Evolutionary conservation across 306 rosid species (phyloP).

Genomic region (Mimosa pudica): DNA sequence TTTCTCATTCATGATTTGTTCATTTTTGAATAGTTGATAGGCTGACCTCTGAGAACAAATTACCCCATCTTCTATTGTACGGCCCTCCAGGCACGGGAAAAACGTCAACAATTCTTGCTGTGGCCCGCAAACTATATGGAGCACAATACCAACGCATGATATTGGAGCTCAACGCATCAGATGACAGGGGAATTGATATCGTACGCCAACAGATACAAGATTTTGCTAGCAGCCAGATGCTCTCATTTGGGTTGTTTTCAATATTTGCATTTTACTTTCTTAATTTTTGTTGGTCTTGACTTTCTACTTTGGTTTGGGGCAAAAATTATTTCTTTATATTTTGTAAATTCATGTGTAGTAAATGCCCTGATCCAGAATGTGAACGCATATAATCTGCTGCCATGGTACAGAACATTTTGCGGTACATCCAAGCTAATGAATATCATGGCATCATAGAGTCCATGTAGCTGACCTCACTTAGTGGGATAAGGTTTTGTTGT

Average conservation of each 20-base stretch:
- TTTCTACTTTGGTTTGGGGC: background rate
- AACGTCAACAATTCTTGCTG: slow-evolving; percentile 91
- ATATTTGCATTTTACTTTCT: background rate
- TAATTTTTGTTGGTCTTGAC: background rate
- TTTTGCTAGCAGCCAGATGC: slow-evolving; percentile 94
- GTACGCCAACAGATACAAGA: slow-evolving; percentile 92
- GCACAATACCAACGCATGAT: slow-evolving; percentile 71
- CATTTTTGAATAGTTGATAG: slow-evolving; percentile 65
- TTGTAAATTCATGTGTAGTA: background rate
- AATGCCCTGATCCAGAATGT: background rate
- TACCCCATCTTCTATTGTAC: slow-evolving; percentile 89
- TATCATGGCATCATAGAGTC: background rate
- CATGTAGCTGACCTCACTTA: too few species aligned
- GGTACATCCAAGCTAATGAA: background rate
- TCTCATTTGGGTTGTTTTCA: slow-evolving; percentile 79
- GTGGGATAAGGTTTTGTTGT: background rate
- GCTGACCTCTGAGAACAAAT: slow-evolving; percentile 82
- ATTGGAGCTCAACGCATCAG: slow-evolving; percentile 91
- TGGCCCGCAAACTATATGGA: slow-evolving; percentile 93
- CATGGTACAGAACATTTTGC: background rate
- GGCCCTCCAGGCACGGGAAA: slow-evolving; percentile 99
- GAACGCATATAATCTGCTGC: background rate
- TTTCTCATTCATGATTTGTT: slow-evolving; percentile 21
- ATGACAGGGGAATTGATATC: slow-evolving; percentile 95
- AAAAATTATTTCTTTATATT: background rate